phyloP scores from a whole-genome alignment of 495 filamentous ascomycete species.

The Penicillium cosmopolitanum region DNA sequence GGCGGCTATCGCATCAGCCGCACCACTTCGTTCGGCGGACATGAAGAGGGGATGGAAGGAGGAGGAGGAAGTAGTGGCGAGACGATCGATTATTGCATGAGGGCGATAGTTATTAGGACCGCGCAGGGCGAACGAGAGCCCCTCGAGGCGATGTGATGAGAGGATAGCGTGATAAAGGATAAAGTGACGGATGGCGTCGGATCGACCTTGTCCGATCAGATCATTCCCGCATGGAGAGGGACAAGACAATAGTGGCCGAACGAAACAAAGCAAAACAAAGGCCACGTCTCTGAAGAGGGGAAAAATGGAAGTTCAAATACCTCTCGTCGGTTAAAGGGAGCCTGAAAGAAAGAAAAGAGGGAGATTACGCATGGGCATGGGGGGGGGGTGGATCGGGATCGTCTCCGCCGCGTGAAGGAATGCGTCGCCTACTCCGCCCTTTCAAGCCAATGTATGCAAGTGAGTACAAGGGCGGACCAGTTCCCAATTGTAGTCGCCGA shows the following conservation, averaged over 20 bases:
- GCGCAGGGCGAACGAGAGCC: not conserved
- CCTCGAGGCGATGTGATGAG: slow-evolving; percentile 8
- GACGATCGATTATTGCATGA: slow-evolving; percentile 35
- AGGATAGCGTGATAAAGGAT: slow-evolving; percentile 17
- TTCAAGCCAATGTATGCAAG: not conserved
- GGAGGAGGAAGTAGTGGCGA: slow-evolving; percentile 19
- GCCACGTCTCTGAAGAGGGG: slow-evolving; percentile 17
- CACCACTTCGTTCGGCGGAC: slow-evolving; percentile 24
- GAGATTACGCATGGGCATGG: slow-evolving; percentile 22
- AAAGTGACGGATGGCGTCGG: slow-evolving; percentile 28
- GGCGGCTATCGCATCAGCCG: slow-evolving; percentile 20
- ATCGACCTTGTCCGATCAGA: slow-evolving; percentile 27
- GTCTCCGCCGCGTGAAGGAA: slow-evolving; percentile 28
- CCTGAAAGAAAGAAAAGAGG: slow-evolving; percentile 1
- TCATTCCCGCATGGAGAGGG: slow-evolving; percentile 29
- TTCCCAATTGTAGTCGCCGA: slow-evolving; percentile 5
- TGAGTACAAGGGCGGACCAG: not conserved
- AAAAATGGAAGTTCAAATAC: slow-evolving; percentile 6
- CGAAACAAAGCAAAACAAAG: slow-evolving; percentile 5
- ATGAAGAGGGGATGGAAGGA: slow-evolving; percentile 21
- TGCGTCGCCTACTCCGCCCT: slow-evolving; percentile 12
- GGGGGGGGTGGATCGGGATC: slow-evolving; percentile 14
- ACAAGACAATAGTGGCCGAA: slow-evolving; percentile 12
- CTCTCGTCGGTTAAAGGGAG: slow-evolving; percentile 8
- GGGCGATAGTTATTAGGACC: slow-evolving; percentile 10